A percentile compares a stretch with the other conserved stretches of the same genome.
Conservation (phyloP, 2,329 filamentous ascomycete species). For the Tolypocladium nubicola region DNA sequence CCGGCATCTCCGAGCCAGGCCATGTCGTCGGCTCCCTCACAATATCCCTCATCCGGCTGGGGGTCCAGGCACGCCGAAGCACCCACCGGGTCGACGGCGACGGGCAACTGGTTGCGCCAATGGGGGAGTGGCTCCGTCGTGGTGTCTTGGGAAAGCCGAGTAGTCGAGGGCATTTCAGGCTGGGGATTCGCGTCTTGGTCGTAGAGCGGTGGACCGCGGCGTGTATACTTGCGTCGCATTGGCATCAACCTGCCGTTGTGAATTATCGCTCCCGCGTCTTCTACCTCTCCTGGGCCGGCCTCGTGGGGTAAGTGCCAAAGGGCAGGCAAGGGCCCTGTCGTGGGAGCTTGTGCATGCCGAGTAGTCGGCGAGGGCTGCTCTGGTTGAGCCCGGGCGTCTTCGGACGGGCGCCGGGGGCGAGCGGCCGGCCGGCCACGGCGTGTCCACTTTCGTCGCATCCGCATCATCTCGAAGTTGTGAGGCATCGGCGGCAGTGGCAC, state of each 20-base stretch:
- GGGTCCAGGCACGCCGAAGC: background rate
- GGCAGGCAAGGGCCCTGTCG: background rate
- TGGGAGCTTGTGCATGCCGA: too few species aligned
- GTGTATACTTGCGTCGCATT: background rate
- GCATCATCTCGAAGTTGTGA: slow-evolving; percentile 1
- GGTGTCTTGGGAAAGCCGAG: background rate
- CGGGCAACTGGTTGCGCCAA: background rate
- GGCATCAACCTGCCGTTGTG: background rate
- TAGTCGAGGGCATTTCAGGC: background rate
- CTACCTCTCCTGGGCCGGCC: background rate
- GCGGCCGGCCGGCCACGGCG: background rate
- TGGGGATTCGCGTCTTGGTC: background rate
- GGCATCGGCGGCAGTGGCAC: background rate
- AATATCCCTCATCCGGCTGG: slow-evolving; percentile 6
- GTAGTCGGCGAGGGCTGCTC: background rate
- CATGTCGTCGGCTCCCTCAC: slow-evolving; percentile 3
- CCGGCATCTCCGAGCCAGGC: background rate
- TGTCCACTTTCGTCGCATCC: background rate
- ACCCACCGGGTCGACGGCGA: background rate
- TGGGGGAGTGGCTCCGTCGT: background rate
- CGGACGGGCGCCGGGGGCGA: background rate
- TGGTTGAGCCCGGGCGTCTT: background rate
- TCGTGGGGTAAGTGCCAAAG: background rate
- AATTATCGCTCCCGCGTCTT: background rate
- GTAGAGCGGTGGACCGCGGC: background rate